Evolutionary conservation across 2,329 filamentous ascomycete genomes (phyloP).

Genomic region (Cladosporium velox): DNA sequence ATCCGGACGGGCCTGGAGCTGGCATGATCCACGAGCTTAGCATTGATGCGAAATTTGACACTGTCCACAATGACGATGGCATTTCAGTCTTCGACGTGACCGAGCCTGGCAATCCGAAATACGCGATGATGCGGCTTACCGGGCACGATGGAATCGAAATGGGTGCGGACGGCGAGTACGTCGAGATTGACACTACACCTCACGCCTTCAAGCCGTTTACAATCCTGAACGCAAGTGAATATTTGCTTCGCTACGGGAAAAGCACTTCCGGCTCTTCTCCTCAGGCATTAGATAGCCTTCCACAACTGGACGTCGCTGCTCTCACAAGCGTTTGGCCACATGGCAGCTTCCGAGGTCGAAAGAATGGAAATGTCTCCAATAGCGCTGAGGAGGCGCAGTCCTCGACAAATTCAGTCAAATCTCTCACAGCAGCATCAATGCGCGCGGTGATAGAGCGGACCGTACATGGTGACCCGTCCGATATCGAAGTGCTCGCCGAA

Average conservation of each 20-base stretch:
- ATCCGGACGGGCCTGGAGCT: background rate
- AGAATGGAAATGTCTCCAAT: background rate
- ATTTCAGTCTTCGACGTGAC: slow-evolving; percentile 1
- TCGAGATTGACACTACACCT: background rate
- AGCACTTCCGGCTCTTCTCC: background rate
- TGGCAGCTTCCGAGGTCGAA: background rate
- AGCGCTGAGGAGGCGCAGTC: background rate
- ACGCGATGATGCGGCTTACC: background rate
- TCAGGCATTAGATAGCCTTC: background rate
- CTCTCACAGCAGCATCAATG: background rate
- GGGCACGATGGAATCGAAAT: background rate
- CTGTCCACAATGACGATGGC: background rate
- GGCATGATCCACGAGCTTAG: background rate
- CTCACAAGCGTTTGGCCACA: background rate
- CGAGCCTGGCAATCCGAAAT: background rate
- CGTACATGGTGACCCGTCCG: background rate
- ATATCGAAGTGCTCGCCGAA: background rate
- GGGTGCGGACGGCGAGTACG: background rate
- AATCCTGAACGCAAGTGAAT: background rate
- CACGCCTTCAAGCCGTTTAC: background rate
- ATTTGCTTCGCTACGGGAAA: background rate
- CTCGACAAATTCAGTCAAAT: background rate
- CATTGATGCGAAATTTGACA: background rate
- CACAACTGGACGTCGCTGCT: background rate
- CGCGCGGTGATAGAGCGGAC: background rate